Percentiles rank a stretch among this genome's conserved stretches.
These are phyloP conservation scores for Phialophora expanda DNA, from an alignment of 2,329 filamentous ascomycete species.

Conservation along the genomic window DNA sequence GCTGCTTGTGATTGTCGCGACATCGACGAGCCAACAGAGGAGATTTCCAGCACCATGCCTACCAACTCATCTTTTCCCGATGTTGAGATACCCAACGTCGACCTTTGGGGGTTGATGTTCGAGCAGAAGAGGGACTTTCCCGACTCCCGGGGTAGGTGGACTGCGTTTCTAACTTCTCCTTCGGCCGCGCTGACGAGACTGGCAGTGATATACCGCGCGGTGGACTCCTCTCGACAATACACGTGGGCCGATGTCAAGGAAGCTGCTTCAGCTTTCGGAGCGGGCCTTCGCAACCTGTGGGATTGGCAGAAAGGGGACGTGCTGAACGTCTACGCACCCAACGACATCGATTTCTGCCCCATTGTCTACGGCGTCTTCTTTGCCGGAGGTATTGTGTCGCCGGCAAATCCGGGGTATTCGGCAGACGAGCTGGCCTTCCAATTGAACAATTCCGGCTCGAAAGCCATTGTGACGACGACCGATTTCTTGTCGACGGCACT, in stretches of 20 bases:
- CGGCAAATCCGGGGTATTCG: conserved; percentile 87
- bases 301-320: conserved; percentile 85
- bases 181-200: background rate
- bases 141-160: conserved; percentile 34
- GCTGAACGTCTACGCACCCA: conserved; percentile 80
- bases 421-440: conserved; percentile 83
- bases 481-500: conserved; percentile 68
- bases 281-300: conserved; percentile 75
- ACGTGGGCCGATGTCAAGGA: conserved; percentile 71
- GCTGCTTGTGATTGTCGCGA: background rate
- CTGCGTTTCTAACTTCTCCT: background rate
- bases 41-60: conserved; percentile 63
- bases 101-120: conserved; percentile 71
- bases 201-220: conserved; percentile 38
- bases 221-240: conserved; percentile 67
- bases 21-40: background rate
- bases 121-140: conserved; percentile 36
- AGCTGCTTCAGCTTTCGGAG: conserved; percentile 74
- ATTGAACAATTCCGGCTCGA: conserved; percentile 76
- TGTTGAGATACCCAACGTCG: conserved; percentile 72
- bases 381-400: conserved; percentile 79
- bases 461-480: conserved; percentile 75
- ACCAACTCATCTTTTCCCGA: conserved; percentile 68
- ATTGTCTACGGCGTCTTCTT: conserved; percentile 80
- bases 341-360: conserved; percentile 80